phyloP scores from a whole-genome alignment of 1,139 yeast genomes.

The Candida sanyaensis region DNA sequence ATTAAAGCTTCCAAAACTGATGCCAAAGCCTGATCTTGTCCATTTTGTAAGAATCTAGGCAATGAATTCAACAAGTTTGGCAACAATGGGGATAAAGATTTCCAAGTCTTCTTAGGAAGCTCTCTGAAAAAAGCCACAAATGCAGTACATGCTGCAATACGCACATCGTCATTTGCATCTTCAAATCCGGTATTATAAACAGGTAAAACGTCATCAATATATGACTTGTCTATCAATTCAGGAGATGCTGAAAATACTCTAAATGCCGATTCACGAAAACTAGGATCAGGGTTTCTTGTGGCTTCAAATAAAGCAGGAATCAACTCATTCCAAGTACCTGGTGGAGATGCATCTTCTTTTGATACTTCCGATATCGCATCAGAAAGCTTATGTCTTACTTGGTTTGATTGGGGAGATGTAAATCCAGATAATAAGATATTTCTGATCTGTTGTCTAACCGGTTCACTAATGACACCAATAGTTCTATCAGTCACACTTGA shows the following conservation, averaged over 20 bases:
- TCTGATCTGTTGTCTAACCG: conserved; percentile 65
- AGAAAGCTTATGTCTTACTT: conserved; percentile 86
- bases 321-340: conserved; percentile 73
- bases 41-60: conserved; percentile 78
- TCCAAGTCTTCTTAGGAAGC: conserved; percentile 79
- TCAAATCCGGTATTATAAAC: conserved; percentile 78
- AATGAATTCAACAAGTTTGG: conserved; percentile 85
- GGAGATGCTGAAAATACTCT: conserved; percentile 88
- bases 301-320: conserved; percentile 76
- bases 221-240: conserved; percentile 63
- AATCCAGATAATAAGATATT: conserved; percentile 72
- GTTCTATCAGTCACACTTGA: conserved; percentile 72
- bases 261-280: conserved; percentile 86
- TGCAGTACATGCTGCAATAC: conserved; percentile 90
- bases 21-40: conserved; percentile 79
- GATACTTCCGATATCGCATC: conserved; percentile 96
- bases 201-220: conserved; percentile 60
- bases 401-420: conserved; percentile 57
- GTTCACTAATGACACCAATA: conserved; percentile 65
- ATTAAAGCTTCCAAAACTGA: conserved; percentile 87
- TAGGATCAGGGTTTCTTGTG: conserved; percentile 59
- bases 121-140: conserved; percentile 87
- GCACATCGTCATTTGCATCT: conserved; percentile 77
- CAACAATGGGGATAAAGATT: conserved; percentile 68
- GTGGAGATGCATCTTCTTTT: conserved; percentile 54